Conservation (phyloP, 2,329 filamentous ascomycete genomes). For the Ceratocystis albifundus region DNA sequence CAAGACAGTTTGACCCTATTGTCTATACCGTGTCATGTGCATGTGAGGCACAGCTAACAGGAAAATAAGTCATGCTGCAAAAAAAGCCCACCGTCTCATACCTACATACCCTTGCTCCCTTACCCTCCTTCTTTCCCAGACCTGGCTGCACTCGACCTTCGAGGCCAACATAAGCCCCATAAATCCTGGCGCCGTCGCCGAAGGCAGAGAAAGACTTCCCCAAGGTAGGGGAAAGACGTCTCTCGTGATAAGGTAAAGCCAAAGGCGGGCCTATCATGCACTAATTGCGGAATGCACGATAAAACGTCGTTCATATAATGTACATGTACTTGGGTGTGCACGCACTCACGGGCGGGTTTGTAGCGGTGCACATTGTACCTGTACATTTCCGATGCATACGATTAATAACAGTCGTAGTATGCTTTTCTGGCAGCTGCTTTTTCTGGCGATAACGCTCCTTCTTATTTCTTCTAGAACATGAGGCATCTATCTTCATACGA, state of each 20-base stretch:
- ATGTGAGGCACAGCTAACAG: not conserved
- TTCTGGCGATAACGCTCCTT: not conserved
- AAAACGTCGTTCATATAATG: not conserved
- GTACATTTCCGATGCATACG: not conserved
- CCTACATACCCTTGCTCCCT: not conserved
- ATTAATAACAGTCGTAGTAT: not conserved
- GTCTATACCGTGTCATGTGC: not conserved
- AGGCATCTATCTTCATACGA: not conserved
- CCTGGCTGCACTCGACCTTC: not conserved
- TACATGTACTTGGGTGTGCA: not conserved
- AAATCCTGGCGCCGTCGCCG: slow-evolving; percentile 16
- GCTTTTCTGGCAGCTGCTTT: not conserved
- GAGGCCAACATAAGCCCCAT: not conserved
- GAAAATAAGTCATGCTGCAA: not conserved
- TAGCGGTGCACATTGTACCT: too few species aligned
- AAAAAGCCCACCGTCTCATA: not conserved
- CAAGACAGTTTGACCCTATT: not conserved
- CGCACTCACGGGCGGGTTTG: too few species aligned
- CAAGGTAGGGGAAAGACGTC: not conserved
- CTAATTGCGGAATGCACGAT: not conserved
- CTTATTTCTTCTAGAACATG: not conserved
- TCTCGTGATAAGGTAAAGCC: not conserved
- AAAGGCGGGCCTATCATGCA: not conserved
- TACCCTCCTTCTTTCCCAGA: not conserved
- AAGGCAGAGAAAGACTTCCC: slow-evolving; percentile 9